Evolutionary conservation across 495 filamentous ascomycete genomes (phyloP).

Genomic region (Penicillium maclennaniae): DNA sequence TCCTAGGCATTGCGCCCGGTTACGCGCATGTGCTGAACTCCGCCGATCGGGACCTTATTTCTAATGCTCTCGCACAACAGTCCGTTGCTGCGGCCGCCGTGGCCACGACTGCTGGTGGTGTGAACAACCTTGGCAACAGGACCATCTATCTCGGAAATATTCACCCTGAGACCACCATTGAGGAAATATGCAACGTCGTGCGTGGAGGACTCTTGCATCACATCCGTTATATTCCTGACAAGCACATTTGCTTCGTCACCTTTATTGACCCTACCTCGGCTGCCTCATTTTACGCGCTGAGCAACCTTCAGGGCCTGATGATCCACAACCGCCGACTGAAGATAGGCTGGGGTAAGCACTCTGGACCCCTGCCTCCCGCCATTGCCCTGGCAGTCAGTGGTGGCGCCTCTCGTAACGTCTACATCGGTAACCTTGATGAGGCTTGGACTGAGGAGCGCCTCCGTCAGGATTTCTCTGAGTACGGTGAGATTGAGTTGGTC

Average conservation of each 20-base stretch:
- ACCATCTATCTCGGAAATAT: conserved; percentile 99
- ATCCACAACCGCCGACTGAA: conserved; percentile 97
- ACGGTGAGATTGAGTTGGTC: conserved; percentile 95
- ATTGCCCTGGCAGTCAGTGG: conserved; percentile 96
- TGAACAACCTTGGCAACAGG: conserved; percentile 94
- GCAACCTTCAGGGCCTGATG: conserved; percentile 96
- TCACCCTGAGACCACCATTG: conserved; percentile 96
- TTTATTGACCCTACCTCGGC: conserved; percentile 99
- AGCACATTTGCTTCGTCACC: conserved; percentile 99
- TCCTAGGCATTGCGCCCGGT: conserved; percentile 94
- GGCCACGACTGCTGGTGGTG: conserved; percentile 90
- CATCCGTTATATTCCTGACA: conserved; percentile 98
- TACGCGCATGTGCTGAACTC: conserved; percentile 95
- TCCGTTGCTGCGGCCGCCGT: conserved; percentile 96
- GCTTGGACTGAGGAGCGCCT: conserved; percentile 94
- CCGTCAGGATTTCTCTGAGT: conserved; percentile 95
- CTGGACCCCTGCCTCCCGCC: conserved; percentile 90
- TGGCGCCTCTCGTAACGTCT: conserved; percentile 91
- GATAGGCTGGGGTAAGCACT: conserved; percentile 99
- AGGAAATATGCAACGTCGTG: conserved; percentile 97
- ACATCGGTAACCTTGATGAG: conserved; percentile 96
- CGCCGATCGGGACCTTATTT: conserved; percentile 92
- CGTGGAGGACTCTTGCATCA: conserved; percentile 91
- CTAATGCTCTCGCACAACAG: conserved; percentile 92
- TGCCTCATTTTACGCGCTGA: conserved; percentile 95